Base-by-base conservation (phyloP, 257 asterid genomes). In the Rehmannia glutinosa region DNA sequence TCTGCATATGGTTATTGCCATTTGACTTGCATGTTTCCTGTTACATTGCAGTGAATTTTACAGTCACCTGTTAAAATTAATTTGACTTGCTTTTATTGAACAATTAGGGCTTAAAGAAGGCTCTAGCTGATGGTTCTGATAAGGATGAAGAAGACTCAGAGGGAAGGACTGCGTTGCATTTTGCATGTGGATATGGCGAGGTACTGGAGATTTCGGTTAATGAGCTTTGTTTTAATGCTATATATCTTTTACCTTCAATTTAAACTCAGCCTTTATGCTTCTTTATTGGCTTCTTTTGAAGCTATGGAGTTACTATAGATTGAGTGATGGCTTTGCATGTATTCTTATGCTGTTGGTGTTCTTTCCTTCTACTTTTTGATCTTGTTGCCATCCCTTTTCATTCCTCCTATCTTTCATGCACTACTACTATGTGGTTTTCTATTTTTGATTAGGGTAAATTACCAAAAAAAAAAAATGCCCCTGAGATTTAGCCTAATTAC, bases 151-250 rank as follows among this genome's bases (percentile, higher is more conserved):
- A 86, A 78, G 98, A 91, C 69, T 85, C 96, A 0, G 98, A 88
- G 84, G 98, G 95, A 76, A 89, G 96, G 76, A 91, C 98, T 6
- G 96, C 96, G 17, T 78, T 91, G 77, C 98, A 89, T 80, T 89
- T 91, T 79, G 87, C 98, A 15, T 89, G 98, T 77, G 96, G 98
- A 69, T 85, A 91, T 59, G 98, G 98, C 56, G 96, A 89, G 96
- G 98, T 91, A 83, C 33, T 46, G 2, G 13, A 17, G 64, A 64
- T 24, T 28, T 45, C 8, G 23, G 28, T 51, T 27, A 51, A 8
- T 33, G 28, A 69, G 42, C 30, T 43, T 28, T 47, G 1, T 62
- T 39, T 7, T 30, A 8, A 58, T 57, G 15, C 36, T 28, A 10
- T 8, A 6, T 61, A 41, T 43, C 25, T 28, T 17, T 36, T 45